Evolutionary conservation across 2,329 filamentous ascomycete genomes (phyloP).

Genomic region (Fusarium guadeloupense): DNA sequence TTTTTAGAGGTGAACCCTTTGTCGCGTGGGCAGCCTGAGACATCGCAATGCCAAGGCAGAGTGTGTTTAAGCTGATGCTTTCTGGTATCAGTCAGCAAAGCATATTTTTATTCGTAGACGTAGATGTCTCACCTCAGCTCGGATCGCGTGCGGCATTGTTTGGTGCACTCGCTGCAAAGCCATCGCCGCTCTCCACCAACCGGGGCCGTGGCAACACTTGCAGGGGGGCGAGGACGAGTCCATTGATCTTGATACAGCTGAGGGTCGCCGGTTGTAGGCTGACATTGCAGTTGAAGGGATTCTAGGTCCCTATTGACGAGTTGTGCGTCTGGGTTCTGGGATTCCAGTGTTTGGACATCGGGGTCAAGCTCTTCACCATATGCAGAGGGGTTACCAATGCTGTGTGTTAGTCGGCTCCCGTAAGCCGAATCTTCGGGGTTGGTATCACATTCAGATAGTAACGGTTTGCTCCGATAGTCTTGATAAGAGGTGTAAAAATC

Average conservation of each 20-base stretch:
- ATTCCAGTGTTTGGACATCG: conserved; percentile 49
- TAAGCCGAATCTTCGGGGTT: conserved; percentile 59
- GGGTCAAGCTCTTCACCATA: conserved; percentile 54
- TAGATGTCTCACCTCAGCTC: conserved; percentile 60
- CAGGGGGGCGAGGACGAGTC: conserved; percentile 14
- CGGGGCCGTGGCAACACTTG: conserved; percentile 29
- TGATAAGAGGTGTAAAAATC: conserved; percentile 32
- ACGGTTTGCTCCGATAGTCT: conserved; percentile 39
- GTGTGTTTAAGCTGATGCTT: conserved; percentile 78
- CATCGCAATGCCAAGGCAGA: conserved; percentile 71
- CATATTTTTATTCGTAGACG: not conserved
- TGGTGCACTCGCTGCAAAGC: conserved; percentile 53
- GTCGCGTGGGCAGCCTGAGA: conserved; percentile 63
- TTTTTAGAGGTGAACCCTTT: conserved; percentile 82
- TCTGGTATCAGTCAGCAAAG: conserved; percentile 55
- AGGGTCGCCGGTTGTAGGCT: not conserved
- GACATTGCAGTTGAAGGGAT: conserved; percentile 41
- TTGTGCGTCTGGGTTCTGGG: conserved; percentile 23
- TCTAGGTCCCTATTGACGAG: conserved; percentile 48
- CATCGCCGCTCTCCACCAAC: conserved; percentile 31
- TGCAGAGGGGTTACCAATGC: conserved; percentile 55
- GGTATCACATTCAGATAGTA: conserved; percentile 54
- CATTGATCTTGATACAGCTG: conserved; percentile 24
- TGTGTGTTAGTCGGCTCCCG: conserved; percentile 52
- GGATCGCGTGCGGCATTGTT: conserved; percentile 60